A percentile compares a stretch with the other conserved stretches of the same genome.
phyloP scores from a whole-genome alignment of 1,139 yeast species.

The Nakaseomyces sp. region DNA sequence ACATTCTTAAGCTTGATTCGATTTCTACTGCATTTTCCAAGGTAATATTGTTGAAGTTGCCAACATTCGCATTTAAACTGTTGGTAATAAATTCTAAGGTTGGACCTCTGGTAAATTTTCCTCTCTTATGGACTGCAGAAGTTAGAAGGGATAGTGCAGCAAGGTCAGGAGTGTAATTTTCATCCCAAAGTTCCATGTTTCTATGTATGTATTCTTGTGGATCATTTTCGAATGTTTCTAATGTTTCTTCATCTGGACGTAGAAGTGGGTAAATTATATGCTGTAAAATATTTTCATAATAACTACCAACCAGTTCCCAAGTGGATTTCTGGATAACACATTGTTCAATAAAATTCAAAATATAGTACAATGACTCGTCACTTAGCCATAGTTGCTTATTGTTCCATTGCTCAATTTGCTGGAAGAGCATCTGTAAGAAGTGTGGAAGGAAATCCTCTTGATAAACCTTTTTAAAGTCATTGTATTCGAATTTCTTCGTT shows the following conservation, averaged over 20 bases:
- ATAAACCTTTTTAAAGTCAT: constrained; percentile 42
- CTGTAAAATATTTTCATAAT: constrained; percentile 53
- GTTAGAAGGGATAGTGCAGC: constrained; percentile 57
- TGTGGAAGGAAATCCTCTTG: constrained; percentile 60
- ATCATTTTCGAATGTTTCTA: constrained; percentile 76
- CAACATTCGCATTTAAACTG: constrained; percentile 37
- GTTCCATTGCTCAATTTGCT: constrained; percentile 69
- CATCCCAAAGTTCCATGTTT: constrained; percentile 56
- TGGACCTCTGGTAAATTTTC: constrained; percentile 51
- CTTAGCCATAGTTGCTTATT: constrained; percentile 58
- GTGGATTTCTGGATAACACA: constrained; percentile 58
- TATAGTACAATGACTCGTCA: constrained; percentile 53
- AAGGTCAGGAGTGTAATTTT: constrained; percentile 55
- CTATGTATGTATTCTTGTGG: constrained; percentile 87
- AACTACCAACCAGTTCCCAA: constrained; percentile 67
- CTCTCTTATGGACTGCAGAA: constrained; percentile 60
- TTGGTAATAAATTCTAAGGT: constrained; percentile 59
- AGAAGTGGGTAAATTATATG: constrained; percentile 75
- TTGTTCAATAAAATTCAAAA: constrained; percentile 64
- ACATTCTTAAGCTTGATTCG: constrained; percentile 73
- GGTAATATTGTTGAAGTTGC: constrained; percentile 34
- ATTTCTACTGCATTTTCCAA: constrained; percentile 58
- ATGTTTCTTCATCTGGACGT: constrained; percentile 57
- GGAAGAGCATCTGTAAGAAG: constrained; percentile 53
- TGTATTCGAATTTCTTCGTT: constrained; percentile 44